Conservation (phyloP, 1,284 basidiomycete species). For the Anthracocystis panici-leucophaei region DNA sequence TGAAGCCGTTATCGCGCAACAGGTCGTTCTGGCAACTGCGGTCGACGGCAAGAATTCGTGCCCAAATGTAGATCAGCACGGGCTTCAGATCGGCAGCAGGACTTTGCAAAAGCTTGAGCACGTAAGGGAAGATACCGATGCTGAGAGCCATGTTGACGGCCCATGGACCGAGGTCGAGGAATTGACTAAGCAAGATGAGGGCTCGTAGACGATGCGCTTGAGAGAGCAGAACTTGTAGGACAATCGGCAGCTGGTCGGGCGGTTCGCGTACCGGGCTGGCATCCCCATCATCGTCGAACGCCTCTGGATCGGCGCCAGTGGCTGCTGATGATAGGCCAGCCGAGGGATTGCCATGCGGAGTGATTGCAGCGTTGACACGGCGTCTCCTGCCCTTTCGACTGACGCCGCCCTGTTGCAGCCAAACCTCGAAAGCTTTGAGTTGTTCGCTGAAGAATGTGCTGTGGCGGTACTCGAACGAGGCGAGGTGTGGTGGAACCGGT, state of each 20-base stretch:
- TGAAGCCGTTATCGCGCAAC: conserved; percentile 76
- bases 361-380: conserved; percentile 53
- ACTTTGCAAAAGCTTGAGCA: conserved; percentile 93
- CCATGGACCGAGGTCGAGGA: conserved; percentile 98
- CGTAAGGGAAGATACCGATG: conserved; percentile 99
- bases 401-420: conserved; percentile 77
- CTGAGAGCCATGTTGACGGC: conserved; percentile 95
- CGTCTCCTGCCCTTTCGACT: conserved; percentile 63
- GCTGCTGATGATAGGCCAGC: conserved; percentile 46
- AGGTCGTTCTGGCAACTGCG: conserved; percentile 91
- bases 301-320: conserved; percentile 38
- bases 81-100: conserved; percentile 94
- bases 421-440: conserved; percentile 96
- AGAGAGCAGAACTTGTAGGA: conserved; percentile 94
- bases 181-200: conserved; percentile 94
- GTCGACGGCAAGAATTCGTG: conserved; percentile 94
- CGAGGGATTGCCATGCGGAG: conserved; percentile 43
- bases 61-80: conserved; percentile 99
- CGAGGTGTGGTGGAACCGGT: conserved; percentile 68
- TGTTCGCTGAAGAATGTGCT: conserved; percentile 96
- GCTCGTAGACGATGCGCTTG: conserved; percentile 95
- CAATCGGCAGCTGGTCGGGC: conserved; percentile 95
- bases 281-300: conserved; percentile 73
- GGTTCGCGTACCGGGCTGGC: conserved; percentile 76
- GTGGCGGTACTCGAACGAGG: conserved; percentile 77